Evolutionary conservation across 2,329 filamentous ascomycete genomes (phyloP).

Genomic region (Lithohypha guttulata): DNA sequence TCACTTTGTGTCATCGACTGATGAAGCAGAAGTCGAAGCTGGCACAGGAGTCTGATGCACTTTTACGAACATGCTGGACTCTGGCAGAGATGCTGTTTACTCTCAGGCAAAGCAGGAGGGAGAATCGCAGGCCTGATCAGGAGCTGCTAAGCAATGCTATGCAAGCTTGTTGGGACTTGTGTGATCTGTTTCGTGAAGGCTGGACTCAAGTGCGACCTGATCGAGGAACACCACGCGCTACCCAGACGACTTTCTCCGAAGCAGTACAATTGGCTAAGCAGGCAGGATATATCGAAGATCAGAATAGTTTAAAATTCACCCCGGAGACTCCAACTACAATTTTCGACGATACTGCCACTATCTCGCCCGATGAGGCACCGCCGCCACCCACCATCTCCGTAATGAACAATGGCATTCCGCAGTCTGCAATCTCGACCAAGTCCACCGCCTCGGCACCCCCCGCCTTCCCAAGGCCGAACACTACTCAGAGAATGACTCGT

Average conservation of each 20-base stretch:
- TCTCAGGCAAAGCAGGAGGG: conserved; percentile 68
- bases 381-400: conserved; percentile 81
- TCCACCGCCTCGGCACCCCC: conserved; percentile 7
- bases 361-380: conserved; percentile 68
- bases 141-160: conserved; percentile 79
- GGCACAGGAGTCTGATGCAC: conserved; percentile 69
- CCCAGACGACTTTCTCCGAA: conserved; percentile 58
- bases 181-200: conserved; percentile 82
- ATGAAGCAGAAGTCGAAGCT: conserved; percentile 84
- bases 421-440: conserved; percentile 8
- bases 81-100: conserved; percentile 89
- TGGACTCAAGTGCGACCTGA: conserved; percentile 86
- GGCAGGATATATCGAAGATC: conserved; percentile 24
- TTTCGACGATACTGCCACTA: conserved; percentile 81
- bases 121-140: conserved; percentile 63
- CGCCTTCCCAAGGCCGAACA: conserved; percentile 5
- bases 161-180: conserved; percentile 89
- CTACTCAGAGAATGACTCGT: conserved; percentile 6
- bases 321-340: conserved; percentile 83
- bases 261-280: conserved; percentile 40
- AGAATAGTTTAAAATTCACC: conserved; percentile 4
- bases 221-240: conserved; percentile 71
- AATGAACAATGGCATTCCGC: conserved; percentile 48
- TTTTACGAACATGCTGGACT: conserved; percentile 79
- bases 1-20: conserved; percentile 84